A percentile compares a stretch with the other conserved stretches of the same genome.
phyloP scores from a whole-genome alignment of 441 rosid species.

The Gossypium armourianum region DNA sequence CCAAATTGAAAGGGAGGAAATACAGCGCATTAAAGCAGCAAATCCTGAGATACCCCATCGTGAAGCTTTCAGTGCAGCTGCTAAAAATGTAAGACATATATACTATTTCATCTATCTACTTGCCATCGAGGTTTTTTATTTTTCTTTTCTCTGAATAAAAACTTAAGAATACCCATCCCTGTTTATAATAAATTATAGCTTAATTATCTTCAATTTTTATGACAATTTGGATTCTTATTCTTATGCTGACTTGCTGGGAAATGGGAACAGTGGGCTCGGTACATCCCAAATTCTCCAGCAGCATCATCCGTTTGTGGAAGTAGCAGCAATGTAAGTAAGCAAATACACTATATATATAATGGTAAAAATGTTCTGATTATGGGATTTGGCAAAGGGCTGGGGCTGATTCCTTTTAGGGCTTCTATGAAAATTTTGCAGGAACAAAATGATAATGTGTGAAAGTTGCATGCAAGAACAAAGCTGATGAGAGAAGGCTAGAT shows the following conservation, averaged over 20 bases:
- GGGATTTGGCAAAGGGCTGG: slow-evolving; percentile 21
- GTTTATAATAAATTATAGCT: not conserved
- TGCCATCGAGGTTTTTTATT: not conserved
- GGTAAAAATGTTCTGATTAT: slow-evolving; percentile 14
- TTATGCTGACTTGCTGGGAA: not conserved
- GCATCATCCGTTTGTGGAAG: slow-evolving; percentile 29
- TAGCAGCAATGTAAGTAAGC: slow-evolving; percentile 38
- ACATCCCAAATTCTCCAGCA: slow-evolving; percentile 62
- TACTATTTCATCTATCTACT: slow-evolving; percentile 5
- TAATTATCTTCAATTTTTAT: not conserved
- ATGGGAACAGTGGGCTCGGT: slow-evolving; percentile 75
- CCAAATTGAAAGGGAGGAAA: slow-evolving; percentile 60
- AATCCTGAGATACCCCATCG: slow-evolving; percentile 93
- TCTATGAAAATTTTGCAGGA: not conserved
- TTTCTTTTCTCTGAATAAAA: not conserved
- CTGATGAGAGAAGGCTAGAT: not conserved
- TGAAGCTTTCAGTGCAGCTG: slow-evolving; percentile 91
- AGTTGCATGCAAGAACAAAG: not conserved
- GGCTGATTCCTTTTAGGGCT: not conserved
- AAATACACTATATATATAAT: not conserved
- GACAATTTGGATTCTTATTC: not conserved
- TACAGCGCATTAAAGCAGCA: slow-evolving; percentile 86
- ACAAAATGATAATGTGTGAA: not conserved
- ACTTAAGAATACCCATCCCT: not conserved
- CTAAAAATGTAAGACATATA: slow-evolving; percentile 54